A percentile compares a stretch with the other conserved stretches of the same genome.
phyloP scores from a whole-genome alignment of 768 basidiomycete genomes.

The Rhodotorula sphaerocarpa region DNA sequence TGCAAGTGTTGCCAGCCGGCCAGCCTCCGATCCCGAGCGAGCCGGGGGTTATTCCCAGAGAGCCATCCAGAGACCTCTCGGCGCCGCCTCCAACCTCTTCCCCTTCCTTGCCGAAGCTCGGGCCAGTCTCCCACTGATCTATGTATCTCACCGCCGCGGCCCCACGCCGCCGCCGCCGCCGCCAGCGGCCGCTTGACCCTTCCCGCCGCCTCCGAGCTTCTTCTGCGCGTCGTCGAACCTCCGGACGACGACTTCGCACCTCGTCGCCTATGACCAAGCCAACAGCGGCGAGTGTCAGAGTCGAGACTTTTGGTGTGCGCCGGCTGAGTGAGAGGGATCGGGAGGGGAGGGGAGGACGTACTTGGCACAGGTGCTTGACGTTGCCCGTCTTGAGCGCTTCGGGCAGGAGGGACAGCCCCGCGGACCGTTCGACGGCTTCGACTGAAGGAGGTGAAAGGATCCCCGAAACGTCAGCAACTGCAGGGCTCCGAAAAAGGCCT shows the following conservation, averaged over 20 bases:
- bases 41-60: too few relatives aligned
- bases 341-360: background rate
- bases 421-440: conserved; percentile 77
- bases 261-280: conserved; percentile 53
- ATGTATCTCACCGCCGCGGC: too few relatives aligned
- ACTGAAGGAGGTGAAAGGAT: conserved; percentile 53
- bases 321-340: background rate
- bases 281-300: background rate
- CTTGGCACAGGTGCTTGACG: conserved; percentile 72
- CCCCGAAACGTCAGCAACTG: background rate
- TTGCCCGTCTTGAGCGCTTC: conserved; percentile 57
- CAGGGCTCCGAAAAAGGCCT: background rate
- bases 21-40: too few relatives aligned
- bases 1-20: too few relatives aligned
- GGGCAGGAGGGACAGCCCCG: conserved; percentile 80
- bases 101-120: too few relatives aligned
- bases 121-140: too few relatives aligned
- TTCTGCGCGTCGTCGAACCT: conserved; percentile 68
- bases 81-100: background rate
- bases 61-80: too few relatives aligned
- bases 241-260: conserved; percentile 79
- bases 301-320: too few relatives aligned
- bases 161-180: background rate
- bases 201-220: conserved; percentile 18
- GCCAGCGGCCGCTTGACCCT: background rate